phyloP scores from a whole-genome alignment of 73 alveolate species.

The Loxodes magnus region DNA sequence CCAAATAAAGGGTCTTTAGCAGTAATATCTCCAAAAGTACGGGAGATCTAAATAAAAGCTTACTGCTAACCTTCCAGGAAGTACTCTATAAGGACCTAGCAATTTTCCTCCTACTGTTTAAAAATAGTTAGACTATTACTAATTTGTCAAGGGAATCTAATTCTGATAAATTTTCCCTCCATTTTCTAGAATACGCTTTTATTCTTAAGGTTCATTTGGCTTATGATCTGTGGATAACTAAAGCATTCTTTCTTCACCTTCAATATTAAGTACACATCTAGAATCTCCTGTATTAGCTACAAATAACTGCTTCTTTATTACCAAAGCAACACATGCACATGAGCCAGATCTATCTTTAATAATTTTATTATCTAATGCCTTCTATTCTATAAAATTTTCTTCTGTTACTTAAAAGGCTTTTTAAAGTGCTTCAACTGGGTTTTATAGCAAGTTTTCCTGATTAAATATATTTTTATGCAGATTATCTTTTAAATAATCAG shows the following conservation, averaged over 20 bases:
- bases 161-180: slow-evolving; percentile 90
- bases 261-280: slow-evolving; percentile 85
- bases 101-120: slow-evolving; percentile 1
- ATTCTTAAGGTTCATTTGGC: slow-evolving; percentile 89
- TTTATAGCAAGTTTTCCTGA: slow-evolving; percentile 70
- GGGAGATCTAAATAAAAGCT: slow-evolving; percentile 29
- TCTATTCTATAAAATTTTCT: slow-evolving; percentile 54
- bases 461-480: slow-evolving; percentile 67
- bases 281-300: slow-evolving; percentile 96
- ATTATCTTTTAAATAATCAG: slow-evolving; percentile 91
- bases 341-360: slow-evolving; percentile 84
- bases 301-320: slow-evolving; percentile 79
- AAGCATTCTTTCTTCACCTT: slow-evolving; percentile 58
- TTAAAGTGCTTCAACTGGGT: slow-evolving; percentile 76
- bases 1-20: slow-evolving; percentile 86
- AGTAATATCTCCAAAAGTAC: slow-evolving; percentile 93
- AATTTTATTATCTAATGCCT: slow-evolving; percentile 17
- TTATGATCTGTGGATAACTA: slow-evolving; percentile 90
- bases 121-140: slow-evolving; percentile 14
- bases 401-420: slow-evolving; percentile 89
- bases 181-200: slow-evolving; percentile 76
- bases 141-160: not conserved
- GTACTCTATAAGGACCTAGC: slow-evolving; percentile 92
- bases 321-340: slow-evolving; percentile 84
- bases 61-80: slow-evolving; percentile 95